phyloP scores from a whole-genome alignment of 306 rosid species.

The Rosa chinensis region DNA sequence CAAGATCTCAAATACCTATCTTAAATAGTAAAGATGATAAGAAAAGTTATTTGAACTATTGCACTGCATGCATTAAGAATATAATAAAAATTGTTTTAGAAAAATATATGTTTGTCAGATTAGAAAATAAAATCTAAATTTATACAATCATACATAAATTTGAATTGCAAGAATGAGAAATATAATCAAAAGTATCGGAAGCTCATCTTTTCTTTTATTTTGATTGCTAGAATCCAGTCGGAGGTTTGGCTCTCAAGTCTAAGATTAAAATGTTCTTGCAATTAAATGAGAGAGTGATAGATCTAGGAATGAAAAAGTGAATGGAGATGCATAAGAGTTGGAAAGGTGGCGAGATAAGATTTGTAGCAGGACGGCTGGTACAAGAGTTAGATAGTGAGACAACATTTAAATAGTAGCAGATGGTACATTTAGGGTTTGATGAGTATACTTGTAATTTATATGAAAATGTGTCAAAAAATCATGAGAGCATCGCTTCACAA shows the following conservation, averaged over 20 bases:
- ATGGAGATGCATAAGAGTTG: neutral
- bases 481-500: too few relatives aligned
- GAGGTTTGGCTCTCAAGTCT: neutral
- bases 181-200: too few relatives aligned
- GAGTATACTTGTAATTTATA: neutral
- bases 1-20: too few relatives aligned
- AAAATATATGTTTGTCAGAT: too few relatives aligned
- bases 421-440: neutral
- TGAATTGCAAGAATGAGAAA: neutral
- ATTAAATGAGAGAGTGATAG: neutral
- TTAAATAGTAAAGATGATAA: too few relatives aligned
- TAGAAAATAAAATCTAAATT: too few relatives aligned
- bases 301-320: neutral
- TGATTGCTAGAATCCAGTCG: neutral
- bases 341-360: too few relatives aligned
- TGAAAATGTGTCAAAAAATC: too few relatives aligned
- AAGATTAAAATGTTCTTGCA: neutral
- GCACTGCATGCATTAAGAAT: too few relatives aligned
- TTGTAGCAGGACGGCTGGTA: neutral
- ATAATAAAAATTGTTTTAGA: too few relatives aligned
- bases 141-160: too few relatives aligned
- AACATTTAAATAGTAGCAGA: neutral
- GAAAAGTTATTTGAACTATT: too few relatives aligned
- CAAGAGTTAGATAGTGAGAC: neutral
- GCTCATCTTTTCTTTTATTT: neutral